A percentile compares a stretch with the other conserved stretches of the same genome.
Conservation (phyloP, 78 protist species). For the Creolimax fragrantissima region DNA sequence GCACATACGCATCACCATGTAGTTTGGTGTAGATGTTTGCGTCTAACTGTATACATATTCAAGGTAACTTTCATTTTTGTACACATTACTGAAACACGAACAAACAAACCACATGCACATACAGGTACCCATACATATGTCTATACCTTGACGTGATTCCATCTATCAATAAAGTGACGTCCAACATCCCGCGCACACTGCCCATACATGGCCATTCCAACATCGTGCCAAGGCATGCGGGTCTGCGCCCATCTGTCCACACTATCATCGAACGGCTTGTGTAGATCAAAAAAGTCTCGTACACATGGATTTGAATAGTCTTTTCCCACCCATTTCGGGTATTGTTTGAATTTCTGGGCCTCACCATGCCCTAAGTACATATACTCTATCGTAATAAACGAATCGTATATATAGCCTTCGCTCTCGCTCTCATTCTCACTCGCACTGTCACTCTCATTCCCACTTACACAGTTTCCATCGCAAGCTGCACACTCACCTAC, state of each 20-base stretch:
- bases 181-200: conserved; percentile 66
- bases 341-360: not conserved
- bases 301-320: conserved; percentile 33
- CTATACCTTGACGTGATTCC: conserved; percentile 17
- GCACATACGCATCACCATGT: too few species aligned
- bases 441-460: too few species aligned
- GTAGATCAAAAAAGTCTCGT: not conserved
- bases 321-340: conserved; percentile 32
- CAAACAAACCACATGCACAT: not conserved
- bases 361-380: not conserved
- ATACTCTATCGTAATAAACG: not conserved
- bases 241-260: conserved; percentile 28
- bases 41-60: too few species aligned
- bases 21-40: too few species aligned
- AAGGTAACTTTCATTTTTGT: too few species aligned
- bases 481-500: not conserved
- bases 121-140: not conserved
- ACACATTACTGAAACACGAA: not conserved
- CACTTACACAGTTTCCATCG: too few species aligned
- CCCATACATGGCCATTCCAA: conserved; percentile 51
- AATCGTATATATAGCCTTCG: not conserved
- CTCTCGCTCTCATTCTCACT: not conserved
- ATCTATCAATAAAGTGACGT: conserved; percentile 55
- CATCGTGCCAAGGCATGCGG: conserved; percentile 91
- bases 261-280: not conserved